Conservation (phyloP, 805 yeast genomes). For the Wickerhamomyces bisporus region DNA sequence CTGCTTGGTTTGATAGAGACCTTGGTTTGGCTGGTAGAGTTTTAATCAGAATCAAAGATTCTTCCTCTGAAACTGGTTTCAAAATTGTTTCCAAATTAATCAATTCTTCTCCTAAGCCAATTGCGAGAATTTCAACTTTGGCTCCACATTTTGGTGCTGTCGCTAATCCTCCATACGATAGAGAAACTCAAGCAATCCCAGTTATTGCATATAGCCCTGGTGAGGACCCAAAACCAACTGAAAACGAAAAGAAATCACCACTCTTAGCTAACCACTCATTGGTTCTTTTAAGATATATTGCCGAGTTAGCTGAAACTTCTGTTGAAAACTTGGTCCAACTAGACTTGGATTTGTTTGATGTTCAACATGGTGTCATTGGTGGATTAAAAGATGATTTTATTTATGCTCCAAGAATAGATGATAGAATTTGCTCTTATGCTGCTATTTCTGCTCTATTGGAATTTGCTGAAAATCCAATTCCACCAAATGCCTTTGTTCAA, state of each 20-base stretch:
- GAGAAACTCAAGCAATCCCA: slow-evolving; percentile 75
- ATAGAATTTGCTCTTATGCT: slow-evolving; percentile 74
- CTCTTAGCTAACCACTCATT: slow-evolving; percentile 65
- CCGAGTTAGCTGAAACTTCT: slow-evolving; percentile 51
- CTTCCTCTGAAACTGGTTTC: slow-evolving; percentile 22
- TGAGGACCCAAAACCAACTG: slow-evolving; percentile 43
- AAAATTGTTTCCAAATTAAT: slow-evolving; percentile 40
- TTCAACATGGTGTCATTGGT: slow-evolving; percentile 73
- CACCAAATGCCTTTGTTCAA: slow-evolving; percentile 40
- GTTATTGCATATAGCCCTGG: slow-evolving; percentile 54
- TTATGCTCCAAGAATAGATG: slow-evolving; percentile 81
- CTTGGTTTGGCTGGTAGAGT: slow-evolving; percentile 80
- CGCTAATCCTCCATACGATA: slow-evolving; percentile 65
- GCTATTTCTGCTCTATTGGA: slow-evolving; percentile 59
- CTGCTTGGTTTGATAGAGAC: slow-evolving; percentile 80
- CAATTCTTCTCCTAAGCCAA: slow-evolving; percentile 58
- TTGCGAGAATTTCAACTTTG: slow-evolving; percentile 77
- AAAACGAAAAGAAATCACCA: slow-evolving; percentile 58
- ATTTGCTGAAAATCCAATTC: slow-evolving; percentile 31
- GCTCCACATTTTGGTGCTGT: slow-evolving; percentile 85
- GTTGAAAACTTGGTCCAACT: slow-evolving; percentile 61
- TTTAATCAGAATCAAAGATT: slow-evolving; percentile 39
- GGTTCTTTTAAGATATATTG: slow-evolving; percentile 61
- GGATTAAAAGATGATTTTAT: slow-evolving; percentile 75
- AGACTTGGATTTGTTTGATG: slow-evolving; percentile 77